Base-by-base conservation (phyloP, 331 rosid species). In the Rhamnella rubrinervis region DNA sequence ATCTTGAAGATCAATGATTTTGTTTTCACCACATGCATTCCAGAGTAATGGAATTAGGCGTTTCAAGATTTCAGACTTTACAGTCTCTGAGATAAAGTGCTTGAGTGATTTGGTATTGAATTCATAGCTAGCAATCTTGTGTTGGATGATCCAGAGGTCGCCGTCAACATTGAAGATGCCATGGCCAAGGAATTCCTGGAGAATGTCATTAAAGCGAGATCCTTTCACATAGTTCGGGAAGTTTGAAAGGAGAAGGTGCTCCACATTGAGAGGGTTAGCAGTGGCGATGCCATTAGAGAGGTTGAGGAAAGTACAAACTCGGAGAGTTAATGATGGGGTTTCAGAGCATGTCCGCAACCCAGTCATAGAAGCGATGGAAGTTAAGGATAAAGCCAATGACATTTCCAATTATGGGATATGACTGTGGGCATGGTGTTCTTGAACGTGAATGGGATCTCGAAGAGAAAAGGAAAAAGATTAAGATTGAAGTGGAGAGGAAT, bases 201-300 rank as follows among this genome's bases (percentile, higher is more conserved):
- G 72, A 18, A 53, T 50, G 9, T 14, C 2, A 26, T 13, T 13
- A 41, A 67, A 62, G 71, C 40, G 31, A 1, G 49, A 53, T 59
- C 87, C 82, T 51, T 79, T 78, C 31, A 56, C 20, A 63, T 78
- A 82, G 72, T 60, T 52, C 1, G 70, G 75, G 86, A 78, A 82
- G 31, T 68, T 74, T 50, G 76, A 26, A 10, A 61, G 13, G 71
- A 82, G 83, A 13, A 82, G 35, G 76, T 82, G 81, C 39, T 75
- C 67, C 1, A 78, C 76, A 60, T 71, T 74, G 21, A 49, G 20
- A 38, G 83, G 86, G 31, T 78, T 78, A 25, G 59, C 78, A 0
- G 78, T 82, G 26, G 20, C 16, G 40, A 78, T 21, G 20, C 74
- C 77, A 13, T 46, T 44, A 41, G 73, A 60, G 56, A 75, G 75